These are phyloP conservation scores for Oryza australiensis DNA, from an alignment of 176 grass and related monocot genomes.

Conservation along the genomic window DNA sequence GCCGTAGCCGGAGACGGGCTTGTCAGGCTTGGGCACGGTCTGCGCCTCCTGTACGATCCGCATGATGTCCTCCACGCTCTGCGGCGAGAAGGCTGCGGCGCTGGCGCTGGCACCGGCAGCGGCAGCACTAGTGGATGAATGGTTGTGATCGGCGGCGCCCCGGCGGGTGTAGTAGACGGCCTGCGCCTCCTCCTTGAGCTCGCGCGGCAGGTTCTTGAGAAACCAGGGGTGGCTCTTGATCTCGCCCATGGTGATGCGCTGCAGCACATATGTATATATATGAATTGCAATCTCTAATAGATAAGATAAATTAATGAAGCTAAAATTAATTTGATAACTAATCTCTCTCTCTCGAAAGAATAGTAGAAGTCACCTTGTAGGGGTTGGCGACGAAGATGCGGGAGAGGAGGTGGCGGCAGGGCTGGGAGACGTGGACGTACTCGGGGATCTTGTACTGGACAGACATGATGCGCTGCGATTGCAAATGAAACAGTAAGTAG, in stretches of 20 bases:
- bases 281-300: too few relatives aligned
- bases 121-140: too few relatives aligned
- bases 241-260: conserved; percentile 78
- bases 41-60: conserved; percentile 75
- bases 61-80: conserved; percentile 79
- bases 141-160: neutral
- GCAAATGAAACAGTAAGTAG: too few relatives aligned
- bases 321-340: too few relatives aligned
- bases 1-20: conserved; percentile 51
- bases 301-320: too few relatives aligned
- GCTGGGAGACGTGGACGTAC: conserved; percentile 77
- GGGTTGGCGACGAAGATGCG: conserved; percentile 79
- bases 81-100: conserved; percentile 42
- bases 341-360: too few relatives aligned
- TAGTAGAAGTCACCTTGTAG: conserved; percentile 2
- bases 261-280: neutral
- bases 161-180: conserved; percentile 56
- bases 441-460: conserved; percentile 84
- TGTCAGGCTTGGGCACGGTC: conserved; percentile 43
- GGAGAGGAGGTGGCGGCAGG: conserved; percentile 77
- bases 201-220: conserved; percentile 75
- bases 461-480: conserved; percentile 48
- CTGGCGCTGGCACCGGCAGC: neutral
- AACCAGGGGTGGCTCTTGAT: conserved; percentile 91
- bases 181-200: conserved; percentile 80